Evolutionary conservation across 2,329 filamentous ascomycete genomes (phyloP), one percentile per base, ranked within the genome.

Genomic region (Dactylellina sp.): DNA sequence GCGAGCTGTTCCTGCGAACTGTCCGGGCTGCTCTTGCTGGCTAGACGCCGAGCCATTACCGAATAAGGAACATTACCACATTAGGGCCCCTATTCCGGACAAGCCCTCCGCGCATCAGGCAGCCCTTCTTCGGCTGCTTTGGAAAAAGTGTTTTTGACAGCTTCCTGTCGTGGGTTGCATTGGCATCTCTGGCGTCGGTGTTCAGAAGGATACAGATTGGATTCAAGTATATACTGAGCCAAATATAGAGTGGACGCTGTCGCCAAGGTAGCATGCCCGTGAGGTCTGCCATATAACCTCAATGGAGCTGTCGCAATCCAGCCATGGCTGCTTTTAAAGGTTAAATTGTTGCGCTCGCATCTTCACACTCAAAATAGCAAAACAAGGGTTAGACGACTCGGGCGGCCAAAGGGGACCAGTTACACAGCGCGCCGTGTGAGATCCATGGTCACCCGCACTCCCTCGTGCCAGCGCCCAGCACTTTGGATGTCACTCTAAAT

Each of bases 121-220:
- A 25, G 35, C 61, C 50, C 49, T 6, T 16, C 32, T 28, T 65
- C 61, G 61, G 61, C 61, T 65, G 12, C 39, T 24, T 39, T 20
- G 16, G 16, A 40, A 50, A 65, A 65, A 32, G 39, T 56, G 47
- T 20, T 40, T 50, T 32, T 44, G 14, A 18, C 37, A 57, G 35
- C 35, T 65, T 65, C 61, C 61, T 37, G 16, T 44, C 53, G 32
- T 16, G 50, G 61, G 46, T 56, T 18, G n/a, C n/a, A 25, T 14
- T 50, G 7, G 14, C 25, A 35, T 53, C 1, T 12, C 22, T 39
- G 60, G 60, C 60, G 55, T 64, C 60, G 37, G 25, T 55, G 55
- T 64, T 55, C 60, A n/a, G n/a, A n/a, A n/a, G n/a, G n/a, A n/a
- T n/a, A n/a, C n/a, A n/a, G n/a, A n/a, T n/a, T n/a, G n/a, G n/a